A percentile compares a stretch with the other conserved stretches of the same genome.
phyloP scores from a whole-genome alignment of 305 asterid genomes.

The Plantago lanceolata region DNA sequence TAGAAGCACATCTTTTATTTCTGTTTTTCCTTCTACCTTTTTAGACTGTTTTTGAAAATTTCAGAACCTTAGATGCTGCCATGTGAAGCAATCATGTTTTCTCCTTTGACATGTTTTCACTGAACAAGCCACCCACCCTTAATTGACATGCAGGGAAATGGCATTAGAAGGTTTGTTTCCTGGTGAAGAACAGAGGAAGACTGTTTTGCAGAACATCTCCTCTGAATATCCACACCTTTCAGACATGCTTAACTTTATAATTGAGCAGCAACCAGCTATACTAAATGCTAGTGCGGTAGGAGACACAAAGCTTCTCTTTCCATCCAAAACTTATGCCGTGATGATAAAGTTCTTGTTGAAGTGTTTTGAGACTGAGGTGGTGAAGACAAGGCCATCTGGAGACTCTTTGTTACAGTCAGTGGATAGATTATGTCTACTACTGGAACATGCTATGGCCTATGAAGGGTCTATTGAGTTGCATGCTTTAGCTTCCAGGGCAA shows the following conservation, averaged over 20 bases:
- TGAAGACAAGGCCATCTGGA: slow-evolving; percentile 37
- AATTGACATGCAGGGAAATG: slow-evolving; percentile 67
- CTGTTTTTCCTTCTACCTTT: slow-evolving; percentile 1
- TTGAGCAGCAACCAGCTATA: slow-evolving; percentile 72
- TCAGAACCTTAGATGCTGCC: slow-evolving; percentile 18
- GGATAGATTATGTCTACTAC: slow-evolving; percentile 59
- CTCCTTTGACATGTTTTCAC: slow-evolving; percentile 14
- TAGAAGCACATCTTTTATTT: not conserved
- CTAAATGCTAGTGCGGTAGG: slow-evolving; percentile 41
- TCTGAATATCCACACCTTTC: slow-evolving; percentile 70
- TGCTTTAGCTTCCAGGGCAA: slow-evolving; percentile 85
- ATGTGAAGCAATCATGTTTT: slow-evolving; percentile 9
- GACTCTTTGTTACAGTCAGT: slow-evolving; percentile 47
- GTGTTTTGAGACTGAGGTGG: slow-evolving; percentile 82
- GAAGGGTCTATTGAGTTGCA: slow-evolving; percentile 95
- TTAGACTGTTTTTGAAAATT: slow-evolving; percentile 11
- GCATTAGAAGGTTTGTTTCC: slow-evolving; percentile 92
- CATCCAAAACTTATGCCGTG: slow-evolving; percentile 69
- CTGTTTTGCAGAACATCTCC: slow-evolving; percentile 36
- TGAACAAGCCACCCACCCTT: slow-evolving; percentile 19
- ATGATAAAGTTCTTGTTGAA: slow-evolving; percentile 85
- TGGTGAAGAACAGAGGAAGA: slow-evolving; percentile 65
- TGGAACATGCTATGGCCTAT: slow-evolving; percentile 81
- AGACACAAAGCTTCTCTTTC: slow-evolving; percentile 58
- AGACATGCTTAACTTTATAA: slow-evolving; percentile 71